Conservation (phyloP, 2,329 filamentous ascomycete genomes). For the Botrytis aclada region DNA sequence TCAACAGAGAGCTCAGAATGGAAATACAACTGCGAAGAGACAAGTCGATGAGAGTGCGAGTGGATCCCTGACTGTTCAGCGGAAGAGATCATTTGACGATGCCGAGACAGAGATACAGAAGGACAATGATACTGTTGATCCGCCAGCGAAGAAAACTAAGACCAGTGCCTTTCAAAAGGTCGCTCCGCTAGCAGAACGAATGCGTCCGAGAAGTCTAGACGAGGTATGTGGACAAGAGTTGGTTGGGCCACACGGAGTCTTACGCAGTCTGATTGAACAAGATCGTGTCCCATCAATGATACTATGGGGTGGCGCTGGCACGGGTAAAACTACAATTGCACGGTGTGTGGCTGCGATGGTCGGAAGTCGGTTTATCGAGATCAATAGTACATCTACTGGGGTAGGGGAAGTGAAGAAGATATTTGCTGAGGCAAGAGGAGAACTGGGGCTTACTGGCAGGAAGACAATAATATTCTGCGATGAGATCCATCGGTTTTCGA, state of each 20-base stretch:
- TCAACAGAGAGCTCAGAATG: slow-evolving; percentile 38
- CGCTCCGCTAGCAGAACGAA: slow-evolving; percentile 87
- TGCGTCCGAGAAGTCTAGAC: slow-evolving; percentile 81
- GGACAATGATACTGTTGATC: slow-evolving; percentile 25
- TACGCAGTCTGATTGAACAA: slow-evolving; percentile 81
- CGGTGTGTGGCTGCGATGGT: slow-evolving; percentile 81
- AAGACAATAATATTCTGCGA: slow-evolving; percentile 98
- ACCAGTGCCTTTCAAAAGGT: slow-evolving; percentile 61
- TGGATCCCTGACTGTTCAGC: slow-evolving; percentile 27
- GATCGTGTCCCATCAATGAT: slow-evolving; percentile 92
- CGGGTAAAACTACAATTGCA: slow-evolving; percentile 89
- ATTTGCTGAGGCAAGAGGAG: slow-evolving; percentile 78
- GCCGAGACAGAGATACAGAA: slow-evolving; percentile 20
- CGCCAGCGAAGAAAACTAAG: slow-evolving; percentile 62
- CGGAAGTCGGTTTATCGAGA: slow-evolving; percentile 85
- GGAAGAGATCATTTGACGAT: slow-evolving; percentile 37
- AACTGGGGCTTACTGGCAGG: slow-evolving; percentile 75
- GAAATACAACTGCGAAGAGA: slow-evolving; percentile 26
- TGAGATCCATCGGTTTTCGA: slow-evolving; percentile 60
- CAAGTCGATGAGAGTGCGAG: slow-evolving; percentile 31
- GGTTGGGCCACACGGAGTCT: slow-evolving; percentile 77
- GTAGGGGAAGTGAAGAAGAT: slow-evolving; percentile 91
- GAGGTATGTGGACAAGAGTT: slow-evolving; percentile 90
- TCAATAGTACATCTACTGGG: slow-evolving; percentile 87
- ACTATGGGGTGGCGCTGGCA: slow-evolving; percentile 80